Evolutionary conservation across 768 basidiomycete genomes (phyloP), one percentile per base, ranked within the genome.

Genomic region (Russula lepida): DNA sequence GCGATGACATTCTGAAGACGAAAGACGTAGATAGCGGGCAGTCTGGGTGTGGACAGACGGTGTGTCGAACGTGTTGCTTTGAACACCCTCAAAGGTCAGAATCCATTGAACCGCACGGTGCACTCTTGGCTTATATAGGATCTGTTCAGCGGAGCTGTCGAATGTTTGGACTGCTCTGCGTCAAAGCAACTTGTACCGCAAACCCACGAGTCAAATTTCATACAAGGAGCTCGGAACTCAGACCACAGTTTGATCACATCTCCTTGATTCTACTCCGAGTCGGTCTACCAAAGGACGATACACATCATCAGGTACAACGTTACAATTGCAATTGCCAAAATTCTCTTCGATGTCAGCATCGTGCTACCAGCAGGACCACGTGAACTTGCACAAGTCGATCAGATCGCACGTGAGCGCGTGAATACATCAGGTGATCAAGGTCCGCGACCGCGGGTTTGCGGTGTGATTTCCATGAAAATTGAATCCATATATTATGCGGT

Each of bases 61-160:
- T 79, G 5, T 80, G 79, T 68, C 70, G 75, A n/a, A 73, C 72
- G 46, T 80, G 78, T 54, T 79, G 77, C 67, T 71, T 72, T 30
- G 79, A 80, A 65, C 69, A 74, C 67, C 67, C 72, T 25, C 72
- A 73, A 49, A 76, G 74, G 79, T 79, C 39, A 27, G 76, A 67
- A 28, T 37, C 8, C 17, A 25, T 43, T n/a, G 15, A 33, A 3
- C 21, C 4, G 51, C 25, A 8, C 1, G n/a, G 48, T 33, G 11
- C 33, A 5, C 21, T 11, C 8, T 21, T 21, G 2, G 11, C 51
- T 62, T 12, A 64, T 46, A 43, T 32, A 44, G 39, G 41, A 25
- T 23, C 13, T 47, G 15, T 23, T 51, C 49, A 62, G 63, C 27
- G 63, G 54, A 15, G 19, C 15, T 7, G 13, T 41, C n/a, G 27